Conservation (phyloP, 2,329 filamentous ascomycete genomes). For the Colletotrichum chrysophilum region DNA sequence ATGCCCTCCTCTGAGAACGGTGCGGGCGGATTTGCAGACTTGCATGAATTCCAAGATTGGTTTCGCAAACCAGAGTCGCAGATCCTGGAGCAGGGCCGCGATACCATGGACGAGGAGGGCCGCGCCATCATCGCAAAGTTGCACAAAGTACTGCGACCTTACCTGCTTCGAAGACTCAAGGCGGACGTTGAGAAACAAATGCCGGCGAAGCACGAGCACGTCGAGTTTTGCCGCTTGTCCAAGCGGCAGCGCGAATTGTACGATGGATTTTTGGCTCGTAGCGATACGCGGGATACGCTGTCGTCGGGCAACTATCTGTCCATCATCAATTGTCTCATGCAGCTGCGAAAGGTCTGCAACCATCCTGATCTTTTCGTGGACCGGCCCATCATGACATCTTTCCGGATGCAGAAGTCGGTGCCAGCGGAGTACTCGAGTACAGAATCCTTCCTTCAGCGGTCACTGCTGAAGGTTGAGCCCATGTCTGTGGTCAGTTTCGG, state of each 20-base stretch:
- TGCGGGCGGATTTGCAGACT: slow-evolving; percentile 87
- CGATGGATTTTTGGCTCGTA: slow-evolving; percentile 91
- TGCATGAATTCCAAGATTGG: slow-evolving; percentile 97
- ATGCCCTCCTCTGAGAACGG: slow-evolving; percentile 85
- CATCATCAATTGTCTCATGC: slow-evolving; percentile 98
- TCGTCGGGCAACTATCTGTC: slow-evolving; percentile 95
- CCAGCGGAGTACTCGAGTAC: slow-evolving; percentile 75
- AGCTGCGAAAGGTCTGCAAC: slow-evolving; percentile 96
- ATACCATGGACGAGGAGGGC: slow-evolving; percentile 93
- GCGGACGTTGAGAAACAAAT: slow-evolving; percentile 99
- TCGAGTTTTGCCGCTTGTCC: slow-evolving; percentile 92
- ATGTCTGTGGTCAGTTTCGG: slow-evolving; percentile 73
- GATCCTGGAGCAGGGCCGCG: slow-evolving; percentile 91
- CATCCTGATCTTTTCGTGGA: slow-evolving; percentile 97
- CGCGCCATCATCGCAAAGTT: slow-evolving; percentile 91
- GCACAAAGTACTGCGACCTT: slow-evolving; percentile 91
- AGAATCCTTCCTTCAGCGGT: slow-evolving; percentile 71
- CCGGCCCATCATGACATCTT: slow-evolving; percentile 94
- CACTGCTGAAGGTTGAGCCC: slow-evolving; percentile 65
- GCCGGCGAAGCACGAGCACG: slow-evolving; percentile 97
- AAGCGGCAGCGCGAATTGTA: slow-evolving; percentile 96
- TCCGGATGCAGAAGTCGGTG: slow-evolving; percentile 85
- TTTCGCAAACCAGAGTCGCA: slow-evolving; percentile 95
- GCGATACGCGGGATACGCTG: slow-evolving; percentile 87
- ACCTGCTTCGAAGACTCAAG: slow-evolving; percentile 88